Conservation (phyloP, 202 grass and related monocot species). For the Eragrostis tef region DNA sequence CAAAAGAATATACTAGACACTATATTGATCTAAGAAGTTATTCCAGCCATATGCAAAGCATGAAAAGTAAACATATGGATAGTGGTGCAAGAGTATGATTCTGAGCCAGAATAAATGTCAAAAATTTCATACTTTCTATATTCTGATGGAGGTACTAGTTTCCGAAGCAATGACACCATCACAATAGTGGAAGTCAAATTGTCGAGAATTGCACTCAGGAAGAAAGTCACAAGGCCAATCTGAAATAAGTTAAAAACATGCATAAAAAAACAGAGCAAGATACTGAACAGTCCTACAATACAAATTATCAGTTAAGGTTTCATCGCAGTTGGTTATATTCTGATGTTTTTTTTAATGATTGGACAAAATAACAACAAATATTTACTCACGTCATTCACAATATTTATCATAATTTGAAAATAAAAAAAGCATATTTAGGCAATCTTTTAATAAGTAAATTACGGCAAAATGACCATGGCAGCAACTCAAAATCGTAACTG, state of each 20-base stretch:
- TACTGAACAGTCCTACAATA: constrained; percentile 5
- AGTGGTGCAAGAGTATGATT: constrained; percentile 5
- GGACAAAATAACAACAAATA: not conserved
- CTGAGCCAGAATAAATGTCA: not conserved
- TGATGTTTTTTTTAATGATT: not conserved
- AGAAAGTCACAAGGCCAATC: constrained; percentile 96
- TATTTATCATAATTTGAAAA: not conserved
- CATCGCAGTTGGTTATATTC: not conserved
- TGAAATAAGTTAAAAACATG: constrained; percentile 49
- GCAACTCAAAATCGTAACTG: too few relatives aligned
- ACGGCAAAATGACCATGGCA: not conserved
- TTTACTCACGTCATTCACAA: not conserved
- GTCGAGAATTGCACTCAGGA: constrained; percentile 83
- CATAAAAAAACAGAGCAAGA: constrained; percentile 3
- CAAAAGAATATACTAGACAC: not conserved
- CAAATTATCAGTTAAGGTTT: constrained; percentile 1
- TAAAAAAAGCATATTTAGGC: not conserved
- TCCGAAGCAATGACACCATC: constrained; percentile 91
- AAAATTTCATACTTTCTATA: constrained; percentile 85
- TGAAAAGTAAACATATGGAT: not conserved
- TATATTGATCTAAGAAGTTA: not conserved
- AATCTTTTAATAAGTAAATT: not conserved
- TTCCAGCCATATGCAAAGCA: not conserved
- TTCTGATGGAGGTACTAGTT: constrained; percentile 84
- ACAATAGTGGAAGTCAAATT: constrained; percentile 99